Evolutionary conservation across 352 stramenopile species (phyloP).

Genomic region (Phytophthora pinifolia): DNA sequence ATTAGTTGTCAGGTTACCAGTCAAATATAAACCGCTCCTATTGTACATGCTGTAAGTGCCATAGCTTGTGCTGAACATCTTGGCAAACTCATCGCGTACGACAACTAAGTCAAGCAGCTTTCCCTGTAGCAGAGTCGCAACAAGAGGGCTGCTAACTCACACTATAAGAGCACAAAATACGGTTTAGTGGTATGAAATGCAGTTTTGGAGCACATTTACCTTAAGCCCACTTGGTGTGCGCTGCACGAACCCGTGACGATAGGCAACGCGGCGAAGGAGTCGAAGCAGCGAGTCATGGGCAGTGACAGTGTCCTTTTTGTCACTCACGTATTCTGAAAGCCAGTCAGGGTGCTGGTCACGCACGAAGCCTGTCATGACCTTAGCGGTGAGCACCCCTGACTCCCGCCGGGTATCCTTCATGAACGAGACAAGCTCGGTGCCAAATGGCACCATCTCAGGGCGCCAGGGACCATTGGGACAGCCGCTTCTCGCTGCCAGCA

Average conservation of each 20-base stretch:
- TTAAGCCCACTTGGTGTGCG: slow-evolving; percentile 7
- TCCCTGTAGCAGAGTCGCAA: slow-evolving; percentile 6
- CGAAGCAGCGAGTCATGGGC: slow-evolving; percentile 6
- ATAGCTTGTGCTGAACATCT: slow-evolving; percentile 7
- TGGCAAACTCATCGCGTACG: slow-evolving; percentile 7
- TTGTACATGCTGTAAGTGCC: slow-evolving; percentile 7
- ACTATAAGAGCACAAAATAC: background rate
- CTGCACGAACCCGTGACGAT: slow-evolving; percentile 17
- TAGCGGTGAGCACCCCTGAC: background rate
- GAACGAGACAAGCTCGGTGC: slow-evolving; percentile 4
- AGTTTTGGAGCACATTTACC: background rate
- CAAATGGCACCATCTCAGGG: slow-evolving; percentile 11
- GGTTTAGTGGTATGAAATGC: background rate
- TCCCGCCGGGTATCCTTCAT: slow-evolving; percentile 12
- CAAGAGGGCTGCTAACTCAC: too few species aligned
- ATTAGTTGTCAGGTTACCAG: too few species aligned
- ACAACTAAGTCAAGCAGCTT: slow-evolving; percentile 3
- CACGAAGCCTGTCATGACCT: slow-evolving; percentile 2
- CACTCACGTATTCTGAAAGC: slow-evolving; percentile 1
- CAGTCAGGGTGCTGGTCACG: slow-evolving; percentile 1
- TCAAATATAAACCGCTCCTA: slow-evolving; percentile 14
- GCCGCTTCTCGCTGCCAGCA: slow-evolving; percentile 7
- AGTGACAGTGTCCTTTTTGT: slow-evolving; percentile 4
- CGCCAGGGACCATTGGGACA: background rate
- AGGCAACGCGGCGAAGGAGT: slow-evolving; percentile 9